Evolutionary conservation across 495 filamentous ascomycete genomes (phyloP).

Genomic region (Jackrogersella minutella): DNA sequence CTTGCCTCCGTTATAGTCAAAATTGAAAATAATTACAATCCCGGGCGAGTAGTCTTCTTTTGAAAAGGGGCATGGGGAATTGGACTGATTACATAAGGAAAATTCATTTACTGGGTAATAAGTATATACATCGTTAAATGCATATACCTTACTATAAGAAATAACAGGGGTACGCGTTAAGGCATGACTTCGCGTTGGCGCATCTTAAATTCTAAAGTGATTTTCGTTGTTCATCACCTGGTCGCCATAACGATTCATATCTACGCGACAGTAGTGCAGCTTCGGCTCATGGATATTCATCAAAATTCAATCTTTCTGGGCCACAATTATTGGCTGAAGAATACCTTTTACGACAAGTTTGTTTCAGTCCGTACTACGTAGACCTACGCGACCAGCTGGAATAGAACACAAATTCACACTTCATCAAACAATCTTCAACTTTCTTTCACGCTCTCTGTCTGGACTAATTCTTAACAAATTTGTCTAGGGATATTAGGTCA

Average conservation of each 20-base stretch:
- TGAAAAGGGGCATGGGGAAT: too few relatives aligned
- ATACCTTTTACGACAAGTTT: background rate
- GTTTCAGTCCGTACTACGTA: background rate
- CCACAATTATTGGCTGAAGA: background rate
- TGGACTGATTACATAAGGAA: too few relatives aligned
- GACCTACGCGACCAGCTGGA: background rate
- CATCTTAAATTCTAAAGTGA: conserved; percentile 40
- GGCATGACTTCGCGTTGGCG: conserved; percentile 42
- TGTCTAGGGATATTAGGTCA: background rate
- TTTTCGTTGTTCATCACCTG: conserved; percentile 26
- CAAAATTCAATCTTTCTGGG: background rate
- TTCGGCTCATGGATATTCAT: background rate
- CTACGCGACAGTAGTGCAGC: conserved; percentile 2
- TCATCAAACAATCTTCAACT: background rate
- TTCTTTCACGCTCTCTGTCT: background rate
- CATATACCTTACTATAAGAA: too few relatives aligned
- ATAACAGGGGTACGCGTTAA: conserved; percentile 15
- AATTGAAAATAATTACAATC: too few relatives aligned
- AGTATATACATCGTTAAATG: too few relatives aligned
- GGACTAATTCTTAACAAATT: background rate
- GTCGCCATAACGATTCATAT: conserved; percentile 11
- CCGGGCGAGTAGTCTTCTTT: too few relatives aligned
- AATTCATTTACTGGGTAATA: too few relatives aligned
- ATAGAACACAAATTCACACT: conserved; percentile 6
- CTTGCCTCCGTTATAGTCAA: too few relatives aligned